phyloP scores from a whole-genome alignment of 164 flowering plant genomes.

The Chimonanthus praecox region DNA sequence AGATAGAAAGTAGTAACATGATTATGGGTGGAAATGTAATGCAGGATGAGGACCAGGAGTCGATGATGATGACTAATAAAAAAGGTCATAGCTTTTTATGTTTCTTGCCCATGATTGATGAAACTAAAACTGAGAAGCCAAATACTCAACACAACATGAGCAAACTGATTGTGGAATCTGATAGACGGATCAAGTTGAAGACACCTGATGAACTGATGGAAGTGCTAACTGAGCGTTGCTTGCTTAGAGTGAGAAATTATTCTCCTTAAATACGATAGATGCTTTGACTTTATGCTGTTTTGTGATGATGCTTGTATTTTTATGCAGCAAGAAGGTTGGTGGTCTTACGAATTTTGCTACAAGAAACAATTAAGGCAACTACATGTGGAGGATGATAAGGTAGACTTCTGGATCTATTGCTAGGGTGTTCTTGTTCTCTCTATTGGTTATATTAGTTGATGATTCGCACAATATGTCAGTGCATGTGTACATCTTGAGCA shows the following conservation, averaged over 20 bases:
- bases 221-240: conserved; percentile 60
- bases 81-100: conserved; percentile 64
- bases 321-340: conserved; percentile 99
- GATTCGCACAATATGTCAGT: neutral
- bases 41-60: conserved; percentile 89
- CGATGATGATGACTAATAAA: conserved; percentile 59
- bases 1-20: neutral
- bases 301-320: conserved; percentile 4
- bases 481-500: neutral
- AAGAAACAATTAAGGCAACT: conserved; percentile 64
- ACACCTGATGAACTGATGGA: conserved; percentile 96
- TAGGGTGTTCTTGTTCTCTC: neutral
- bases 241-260: conserved; percentile 54
- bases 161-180: conserved; percentile 74
- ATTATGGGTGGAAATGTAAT: conserved; percentile 5
- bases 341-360: conserved; percentile 94
- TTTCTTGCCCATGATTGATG: conserved; percentile 78
- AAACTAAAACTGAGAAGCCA: conserved; percentile 43
- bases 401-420: conserved; percentile 17
- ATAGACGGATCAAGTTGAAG: conserved; percentile 55
- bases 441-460: neutral
- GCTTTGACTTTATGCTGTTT: neutral
- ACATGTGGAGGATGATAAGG: conserved; percentile 88
- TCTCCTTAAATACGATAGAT: neutral
- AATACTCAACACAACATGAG: conserved; percentile 51